Evolutionary conservation across 2,329 filamentous ascomycete species (phyloP), one percentile per base, ranked within the genome.

Genomic region (Tympanopsis confertula): DNA sequence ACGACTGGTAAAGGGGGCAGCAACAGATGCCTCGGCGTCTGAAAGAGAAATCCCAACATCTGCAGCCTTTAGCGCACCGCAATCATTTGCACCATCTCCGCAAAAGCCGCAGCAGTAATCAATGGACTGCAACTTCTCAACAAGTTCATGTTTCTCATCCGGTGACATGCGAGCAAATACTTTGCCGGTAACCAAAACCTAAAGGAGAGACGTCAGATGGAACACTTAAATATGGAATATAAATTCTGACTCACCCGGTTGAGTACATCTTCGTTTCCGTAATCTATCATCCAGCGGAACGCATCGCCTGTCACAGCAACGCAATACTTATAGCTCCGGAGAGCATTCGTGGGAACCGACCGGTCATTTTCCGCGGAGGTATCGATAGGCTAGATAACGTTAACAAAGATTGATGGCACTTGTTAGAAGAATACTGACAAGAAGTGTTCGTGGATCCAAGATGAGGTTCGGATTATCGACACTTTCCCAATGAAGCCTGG

Each of bases 101-200:
- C 91, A 98, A 61, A 98, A 98, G 19, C 91, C 91, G 47, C 79
- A 86, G 48, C 85, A 94, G 57, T 95, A 98, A 55, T 88, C 89
- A 45, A 98, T 86, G 49, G 84, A 89, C 56, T 98, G 93, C 3
- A 98, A 70, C 56, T 95, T 98, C 57, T 96, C 91, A 2, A 98
- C 87, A 2, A 98, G 68, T 57, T 98, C 93, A 53, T 95, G 88
- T 57, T 98, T 98, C 58, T 98, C 91, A 54, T 98, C 93, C 0
- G 91, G 93, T 2, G 89, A 96, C 91, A 98, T 98, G 48, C 91
- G 82, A 3, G 91, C 93, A 58, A 94, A 98, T 2, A 98, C 86
- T 57, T 91, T 89, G 19, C 89, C 88, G 38, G 74, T 75, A 24
- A 94, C 81, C 39, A 98, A 83, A 79, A 96, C 89, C 68, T 91